phyloP scores from a whole-genome alignment of 139 green algal genomes.

The Coccomyxa sp. region DNA sequence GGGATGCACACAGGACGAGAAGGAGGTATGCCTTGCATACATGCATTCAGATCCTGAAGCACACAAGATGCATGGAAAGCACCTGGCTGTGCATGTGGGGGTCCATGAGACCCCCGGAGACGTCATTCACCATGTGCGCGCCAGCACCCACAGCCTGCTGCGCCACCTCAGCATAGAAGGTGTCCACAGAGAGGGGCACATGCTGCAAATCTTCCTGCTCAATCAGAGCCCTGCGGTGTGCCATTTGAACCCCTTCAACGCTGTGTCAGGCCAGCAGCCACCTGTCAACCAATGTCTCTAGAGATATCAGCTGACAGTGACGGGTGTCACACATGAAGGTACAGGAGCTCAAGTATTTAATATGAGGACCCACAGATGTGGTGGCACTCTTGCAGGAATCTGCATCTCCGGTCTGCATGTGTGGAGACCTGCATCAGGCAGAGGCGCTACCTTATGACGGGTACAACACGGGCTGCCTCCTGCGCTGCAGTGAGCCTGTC shows the following conservation, averaged over 20 bases:
- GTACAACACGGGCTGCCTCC: constrained; percentile 79
- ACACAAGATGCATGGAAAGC: not conserved
- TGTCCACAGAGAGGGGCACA: constrained; percentile 85
- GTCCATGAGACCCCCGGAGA: constrained; percentile 82
- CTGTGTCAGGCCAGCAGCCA: not conserved
- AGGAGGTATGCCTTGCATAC: not conserved
- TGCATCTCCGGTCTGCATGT: too few species aligned
- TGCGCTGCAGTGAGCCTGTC: constrained; percentile 44
- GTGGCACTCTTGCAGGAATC: too few species aligned
- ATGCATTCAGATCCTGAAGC: not conserved
- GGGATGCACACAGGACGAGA: not conserved
- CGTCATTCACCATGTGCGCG: constrained; percentile 95
- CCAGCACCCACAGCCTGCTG: constrained; percentile 63
- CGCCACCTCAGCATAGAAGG: constrained; percentile 83
- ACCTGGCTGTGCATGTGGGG: constrained; percentile 63
- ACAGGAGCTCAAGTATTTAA: too few species aligned
- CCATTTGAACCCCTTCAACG: not conserved
- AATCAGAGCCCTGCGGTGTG: constrained; percentile 21
- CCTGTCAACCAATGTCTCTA: not conserved
- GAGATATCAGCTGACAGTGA: not conserved
- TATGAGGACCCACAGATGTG: too few species aligned
- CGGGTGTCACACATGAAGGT: too few species aligned
- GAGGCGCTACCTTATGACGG: constrained; percentile 78
- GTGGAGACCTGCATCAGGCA: too few species aligned
- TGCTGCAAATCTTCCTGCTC: constrained; percentile 17